A percentile compares a stretch with the other conserved stretches of the same genome.
Conservation (phyloP, 345 rosid genomes). For the Barbarea vulgaris region DNA sequence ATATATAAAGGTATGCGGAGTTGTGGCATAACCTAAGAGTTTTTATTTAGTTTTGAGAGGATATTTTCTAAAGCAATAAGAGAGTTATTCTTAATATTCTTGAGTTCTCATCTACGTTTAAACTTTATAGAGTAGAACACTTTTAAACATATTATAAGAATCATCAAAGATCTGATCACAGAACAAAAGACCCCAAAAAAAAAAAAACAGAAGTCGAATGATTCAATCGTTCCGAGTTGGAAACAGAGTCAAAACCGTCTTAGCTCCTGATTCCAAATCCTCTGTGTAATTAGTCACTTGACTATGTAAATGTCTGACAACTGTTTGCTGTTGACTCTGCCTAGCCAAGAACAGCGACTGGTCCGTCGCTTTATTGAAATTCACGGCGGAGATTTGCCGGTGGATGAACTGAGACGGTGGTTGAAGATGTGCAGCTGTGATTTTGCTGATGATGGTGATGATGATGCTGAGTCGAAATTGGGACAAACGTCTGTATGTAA, state of each 20-base stretch:
- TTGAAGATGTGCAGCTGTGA: constrained; percentile 44
- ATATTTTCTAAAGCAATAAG: too few relatives aligned
- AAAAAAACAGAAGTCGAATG: neutral
- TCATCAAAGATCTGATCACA: constrained; percentile 25
- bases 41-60: too few relatives aligned
- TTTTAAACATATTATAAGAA: neutral
- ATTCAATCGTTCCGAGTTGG: constrained; percentile 78
- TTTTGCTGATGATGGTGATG: too few relatives aligned
- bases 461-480: constrained; percentile 66
- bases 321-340: constrained; percentile 46
- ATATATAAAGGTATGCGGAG: too few relatives aligned
- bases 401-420: constrained; percentile 54
- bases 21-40: too few relatives aligned
- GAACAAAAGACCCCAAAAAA: constrained; percentile 12
- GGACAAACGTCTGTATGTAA: constrained; percentile 64
- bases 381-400: constrained; percentile 56
- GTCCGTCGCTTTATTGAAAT: constrained; percentile 48
- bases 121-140: neutral
- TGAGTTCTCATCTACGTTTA: too few relatives aligned
- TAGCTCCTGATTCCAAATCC: constrained; percentile 71
- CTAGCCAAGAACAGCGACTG: constrained; percentile 47
- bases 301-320: constrained; percentile 57
- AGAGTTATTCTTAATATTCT: too few relatives aligned
- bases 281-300: constrained; percentile 40
- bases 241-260: constrained; percentile 83